Evolutionary conservation across 305 asterid genomes (phyloP).

Genomic region (Plantago coronopus): DNA sequence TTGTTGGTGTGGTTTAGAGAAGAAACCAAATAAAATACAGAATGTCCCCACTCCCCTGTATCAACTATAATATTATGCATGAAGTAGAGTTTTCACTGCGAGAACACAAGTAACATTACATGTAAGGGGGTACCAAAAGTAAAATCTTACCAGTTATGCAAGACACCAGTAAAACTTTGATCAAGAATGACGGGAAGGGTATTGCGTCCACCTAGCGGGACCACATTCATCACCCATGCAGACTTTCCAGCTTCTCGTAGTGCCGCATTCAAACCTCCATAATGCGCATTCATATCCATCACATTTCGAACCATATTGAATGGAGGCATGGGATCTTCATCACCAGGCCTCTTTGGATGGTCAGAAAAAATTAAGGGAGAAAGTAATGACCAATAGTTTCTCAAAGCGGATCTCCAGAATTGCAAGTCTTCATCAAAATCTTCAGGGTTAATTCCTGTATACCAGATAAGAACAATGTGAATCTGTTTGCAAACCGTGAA

Average conservation of each 20-base stretch:
- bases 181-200: slow-evolving; percentile 79
- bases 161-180: slow-evolving; percentile 77
- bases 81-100: neutral
- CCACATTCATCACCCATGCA: slow-evolving; percentile 98
- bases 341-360: slow-evolving; percentile 99
- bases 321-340: slow-evolving; percentile 95
- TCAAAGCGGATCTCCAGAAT: slow-evolving; percentile 62
- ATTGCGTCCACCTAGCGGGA: slow-evolving; percentile 61
- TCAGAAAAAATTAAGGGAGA: slow-evolving; percentile 58
- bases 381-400: slow-evolving; percentile 27
- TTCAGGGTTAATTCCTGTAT: slow-evolving; percentile 66
- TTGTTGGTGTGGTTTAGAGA: neutral
- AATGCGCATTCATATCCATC: slow-evolving; percentile 94
- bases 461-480: slow-evolving; percentile 10
- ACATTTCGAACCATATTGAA: slow-evolving; percentile 93
- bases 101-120: neutral
- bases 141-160: slow-evolving; percentile 67
- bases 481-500: slow-evolving; percentile 7
- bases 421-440: slow-evolving; percentile 69
- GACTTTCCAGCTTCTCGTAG: slow-evolving; percentile 65
- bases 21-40: neutral
- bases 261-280: slow-evolving; percentile 79
- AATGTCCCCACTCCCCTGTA: too few relatives aligned
- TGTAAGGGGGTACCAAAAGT: neutral
- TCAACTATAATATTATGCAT: too few relatives aligned